phyloP scores from a whole-genome alignment of 2,329 filamentous ascomycete species.

The Trichocomaceae sp. region DNA sequence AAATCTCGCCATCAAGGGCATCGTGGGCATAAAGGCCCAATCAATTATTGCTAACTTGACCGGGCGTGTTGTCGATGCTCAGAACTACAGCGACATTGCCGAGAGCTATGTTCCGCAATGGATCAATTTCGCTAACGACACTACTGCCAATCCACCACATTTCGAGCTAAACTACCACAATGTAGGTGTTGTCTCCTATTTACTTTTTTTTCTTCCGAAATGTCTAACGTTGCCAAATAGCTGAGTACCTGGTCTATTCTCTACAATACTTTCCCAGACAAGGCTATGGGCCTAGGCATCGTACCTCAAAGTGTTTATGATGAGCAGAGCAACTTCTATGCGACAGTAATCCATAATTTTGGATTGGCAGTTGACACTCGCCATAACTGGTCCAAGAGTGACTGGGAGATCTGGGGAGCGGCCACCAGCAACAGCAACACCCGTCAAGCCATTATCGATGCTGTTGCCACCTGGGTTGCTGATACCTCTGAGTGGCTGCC shows the following conservation, averaged over 20 bases:
- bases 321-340: constrained; percentile 49
- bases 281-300: constrained; percentile 40
- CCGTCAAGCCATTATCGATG: constrained; percentile 7
- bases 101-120: constrained; percentile 46
- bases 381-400: constrained; percentile 41
- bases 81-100: constrained; percentile 42
- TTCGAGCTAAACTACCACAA: constrained; percentile 45
- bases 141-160: constrained; percentile 37
- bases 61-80: constrained; percentile 39
- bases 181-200: constrained; percentile 1
- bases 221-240: constrained; percentile 5
- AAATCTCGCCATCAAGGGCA: constrained; percentile 55
- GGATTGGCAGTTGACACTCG: constrained; percentile 50
- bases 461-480: neutral
- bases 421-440: neutral
- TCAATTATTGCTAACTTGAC: constrained; percentile 46
- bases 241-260: constrained; percentile 23
- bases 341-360: constrained; percentile 41
- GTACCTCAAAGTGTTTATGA: constrained; percentile 48
- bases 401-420: constrained; percentile 10
- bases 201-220: neutral
- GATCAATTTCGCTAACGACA: constrained; percentile 42
- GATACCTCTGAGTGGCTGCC: constrained; percentile 4
- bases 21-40: constrained; percentile 55
- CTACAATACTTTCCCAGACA: constrained; percentile 50